Evolutionary conservation across 106 monocot genomes (phyloP).

Genomic region (Phalaenopsis aphrodite): DNA sequence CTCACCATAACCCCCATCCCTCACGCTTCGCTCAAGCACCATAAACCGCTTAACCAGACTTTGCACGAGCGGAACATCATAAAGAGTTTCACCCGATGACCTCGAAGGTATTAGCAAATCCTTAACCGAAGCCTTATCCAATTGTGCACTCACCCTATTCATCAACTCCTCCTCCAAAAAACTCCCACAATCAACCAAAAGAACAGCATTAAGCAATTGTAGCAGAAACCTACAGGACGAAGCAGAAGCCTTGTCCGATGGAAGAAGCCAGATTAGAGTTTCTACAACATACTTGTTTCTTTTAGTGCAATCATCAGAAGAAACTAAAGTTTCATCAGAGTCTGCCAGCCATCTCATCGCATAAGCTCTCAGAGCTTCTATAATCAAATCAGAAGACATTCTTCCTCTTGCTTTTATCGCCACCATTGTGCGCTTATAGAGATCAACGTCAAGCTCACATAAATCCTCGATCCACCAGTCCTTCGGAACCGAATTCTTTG

Average conservation of each 20-base stretch:
- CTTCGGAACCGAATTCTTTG: slow-evolving; percentile 32
- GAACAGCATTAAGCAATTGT: slow-evolving; percentile 61
- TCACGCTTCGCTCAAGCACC: slow-evolving; percentile 10
- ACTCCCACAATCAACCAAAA: slow-evolving; percentile 57
- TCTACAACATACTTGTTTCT: slow-evolving; percentile 51
- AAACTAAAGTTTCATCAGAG: slow-evolving; percentile 46
- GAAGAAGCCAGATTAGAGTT: slow-evolving; percentile 58
- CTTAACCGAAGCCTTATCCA: slow-evolving; percentile 69
- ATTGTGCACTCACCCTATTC: slow-evolving; percentile 35
- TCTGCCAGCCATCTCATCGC: slow-evolving; percentile 75
- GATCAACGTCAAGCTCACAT: slow-evolving; percentile 64
- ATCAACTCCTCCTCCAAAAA: slow-evolving; percentile 56
- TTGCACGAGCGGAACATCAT: slow-evolving; percentile 62
- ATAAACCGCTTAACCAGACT: slow-evolving; percentile 49
- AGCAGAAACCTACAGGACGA: slow-evolving; percentile 78
- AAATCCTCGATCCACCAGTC: slow-evolving; percentile 96
- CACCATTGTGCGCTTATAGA: slow-evolving; percentile 67
- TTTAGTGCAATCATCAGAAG: slow-evolving; percentile 34
- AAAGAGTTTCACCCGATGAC: slow-evolving; percentile 13
- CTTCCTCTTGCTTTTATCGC: slow-evolving; percentile 68
- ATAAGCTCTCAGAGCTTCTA: slow-evolving; percentile 58
- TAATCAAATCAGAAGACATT: slow-evolving; percentile 55
- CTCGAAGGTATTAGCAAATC: slow-evolving; percentile 64
- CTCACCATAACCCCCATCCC: slow-evolving; percentile 7
- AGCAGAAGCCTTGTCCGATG: slow-evolving; percentile 42